phyloP scores from a whole-genome alignment of 257 asterid genomes.

The Phtheirospermum japonicum region DNA sequence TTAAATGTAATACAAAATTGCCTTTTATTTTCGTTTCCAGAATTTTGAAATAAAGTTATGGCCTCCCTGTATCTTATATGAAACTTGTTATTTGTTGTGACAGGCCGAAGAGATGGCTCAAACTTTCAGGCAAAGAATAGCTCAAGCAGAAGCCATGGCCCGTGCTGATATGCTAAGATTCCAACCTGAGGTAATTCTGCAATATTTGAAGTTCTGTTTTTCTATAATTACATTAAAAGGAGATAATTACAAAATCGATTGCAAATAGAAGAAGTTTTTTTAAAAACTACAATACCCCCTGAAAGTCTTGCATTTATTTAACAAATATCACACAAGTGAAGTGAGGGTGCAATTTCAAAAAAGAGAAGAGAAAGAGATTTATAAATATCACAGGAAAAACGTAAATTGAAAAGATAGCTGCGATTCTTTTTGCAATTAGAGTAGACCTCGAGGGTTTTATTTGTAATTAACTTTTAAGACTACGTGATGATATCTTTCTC shows the following conservation, averaged over 20 bases:
- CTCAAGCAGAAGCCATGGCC: constrained; percentile 99
- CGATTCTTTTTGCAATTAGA: background rate
- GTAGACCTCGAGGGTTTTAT: background rate
- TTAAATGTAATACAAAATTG: too few species aligned
- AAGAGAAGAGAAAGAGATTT: too few species aligned
- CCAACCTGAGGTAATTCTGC: constrained; percentile 84
- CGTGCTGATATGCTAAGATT: constrained; percentile 97
- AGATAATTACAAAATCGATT: background rate
- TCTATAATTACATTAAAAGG: background rate
- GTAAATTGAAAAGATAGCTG: too few species aligned
- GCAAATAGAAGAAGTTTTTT: background rate
- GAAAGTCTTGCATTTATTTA: background rate
- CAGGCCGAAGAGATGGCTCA: constrained; percentile 99
- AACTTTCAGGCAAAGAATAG: constrained; percentile 98
- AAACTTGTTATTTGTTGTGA: constrained; percentile 19
- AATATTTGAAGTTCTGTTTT: background rate
- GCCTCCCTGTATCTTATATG: constrained; percentile 2
- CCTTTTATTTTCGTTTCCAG: too few species aligned
- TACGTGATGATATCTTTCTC: background rate
- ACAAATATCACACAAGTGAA: background rate
- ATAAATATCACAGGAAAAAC: too few species aligned
- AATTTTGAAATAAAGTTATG: background rate
- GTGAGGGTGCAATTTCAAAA: constrained; percentile 1
- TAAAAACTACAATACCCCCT: background rate
- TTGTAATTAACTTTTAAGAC: too few species aligned